Evolutionary conservation across 306 rosid species (phyloP), one percentile per base, ranked within the genome.

Genomic region (Amphicarpaea edgeworthii): DNA sequence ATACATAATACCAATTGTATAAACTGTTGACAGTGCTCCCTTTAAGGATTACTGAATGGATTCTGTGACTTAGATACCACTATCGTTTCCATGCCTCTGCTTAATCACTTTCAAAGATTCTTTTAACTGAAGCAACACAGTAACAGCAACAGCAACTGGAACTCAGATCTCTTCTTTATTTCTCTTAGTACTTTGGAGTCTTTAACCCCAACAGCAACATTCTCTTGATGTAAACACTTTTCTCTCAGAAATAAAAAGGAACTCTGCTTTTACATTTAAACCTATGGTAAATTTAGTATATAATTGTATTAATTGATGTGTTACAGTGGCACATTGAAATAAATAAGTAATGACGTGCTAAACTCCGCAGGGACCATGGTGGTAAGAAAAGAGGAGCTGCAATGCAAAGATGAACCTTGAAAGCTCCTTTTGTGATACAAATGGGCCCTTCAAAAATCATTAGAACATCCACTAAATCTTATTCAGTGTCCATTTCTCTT

Each of bases 391-490:
- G 59, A 64, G 55, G 62, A 71, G 45, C 21, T 80, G 34, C 12
- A 76, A 84, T 80, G 34, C 12, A 76, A 84, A 72, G 40, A 72
- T 51, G n/a, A 77, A 84, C 20, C 49, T 19, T 51, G 70, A 76
- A 79, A 66, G 74, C 37, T 8, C 30, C 41, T 72, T 81, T 81
- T 67, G 3, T 23, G 42, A 69, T 64, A 20, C 37, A 74, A 69
- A 85, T 42, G 86, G 84, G 67, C 30, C 86, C 88, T 70, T 34
- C 1, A 57, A 11, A 43, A 85, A 85, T 89, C 84, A 89, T 85
- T 87, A 85, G 75, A 81, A 83, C 72, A 60, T 66, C 89, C 91
- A 83, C 91, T 87, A 84, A 80, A 82, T 82, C 81, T 76, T 84
- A 87, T 87, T 87, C 89, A 77, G 88, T 83, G 91, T 89, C 76